A percentile compares a stretch with the other conserved stretches of the same genome.
Evolutionary conservation across 305 asterid genomes (phyloP).

Genomic region (Plantago lanceolata): DNA sequence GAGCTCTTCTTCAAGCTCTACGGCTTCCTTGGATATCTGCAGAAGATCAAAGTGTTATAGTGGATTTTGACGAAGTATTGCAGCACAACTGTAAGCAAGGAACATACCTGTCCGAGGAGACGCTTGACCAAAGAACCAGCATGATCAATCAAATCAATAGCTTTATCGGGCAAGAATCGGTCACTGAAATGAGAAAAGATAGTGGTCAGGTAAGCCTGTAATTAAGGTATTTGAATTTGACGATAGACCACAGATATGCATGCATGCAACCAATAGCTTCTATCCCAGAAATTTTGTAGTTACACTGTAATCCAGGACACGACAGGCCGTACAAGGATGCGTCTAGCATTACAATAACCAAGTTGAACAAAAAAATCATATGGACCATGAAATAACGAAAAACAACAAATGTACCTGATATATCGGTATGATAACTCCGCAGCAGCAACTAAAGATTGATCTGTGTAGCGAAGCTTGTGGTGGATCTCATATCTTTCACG

Average conservation of each 20-base stretch:
- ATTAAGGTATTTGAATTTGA: too few species aligned
- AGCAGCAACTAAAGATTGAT: constrained; percentile 83
- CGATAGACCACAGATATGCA: too few species aligned
- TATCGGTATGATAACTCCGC: constrained; percentile 88
- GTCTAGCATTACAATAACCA: background rate
- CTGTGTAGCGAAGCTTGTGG: constrained; percentile 97
- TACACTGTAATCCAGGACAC: background rate
- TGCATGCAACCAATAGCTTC: background rate
- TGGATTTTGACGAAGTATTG: constrained; percentile 4
- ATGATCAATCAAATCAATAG: constrained; percentile 95
- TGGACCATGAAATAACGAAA: background rate
- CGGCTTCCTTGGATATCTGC: constrained; percentile 98
- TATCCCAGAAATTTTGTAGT: background rate
- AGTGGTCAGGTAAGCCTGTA: too few species aligned
- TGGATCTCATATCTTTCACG: constrained; percentile 92
- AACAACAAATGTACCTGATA: constrained; percentile 58
- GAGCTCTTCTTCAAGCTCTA: constrained; percentile 93
- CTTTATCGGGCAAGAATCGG: constrained; percentile 96
- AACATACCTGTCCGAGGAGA: constrained; percentile 86
- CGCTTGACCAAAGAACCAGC: constrained; percentile 98
- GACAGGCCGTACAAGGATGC: too few species aligned
- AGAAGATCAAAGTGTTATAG: constrained; percentile 23
- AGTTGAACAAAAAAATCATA: background rate
- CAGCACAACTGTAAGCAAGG: constrained; percentile 21
- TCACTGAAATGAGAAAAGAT: constrained; percentile 52